These are phyloP conservation scores for Mycena albidolilacea DNA, from an alignment of 768 basidiomycete genomes.

Conservation along the genomic window DNA sequence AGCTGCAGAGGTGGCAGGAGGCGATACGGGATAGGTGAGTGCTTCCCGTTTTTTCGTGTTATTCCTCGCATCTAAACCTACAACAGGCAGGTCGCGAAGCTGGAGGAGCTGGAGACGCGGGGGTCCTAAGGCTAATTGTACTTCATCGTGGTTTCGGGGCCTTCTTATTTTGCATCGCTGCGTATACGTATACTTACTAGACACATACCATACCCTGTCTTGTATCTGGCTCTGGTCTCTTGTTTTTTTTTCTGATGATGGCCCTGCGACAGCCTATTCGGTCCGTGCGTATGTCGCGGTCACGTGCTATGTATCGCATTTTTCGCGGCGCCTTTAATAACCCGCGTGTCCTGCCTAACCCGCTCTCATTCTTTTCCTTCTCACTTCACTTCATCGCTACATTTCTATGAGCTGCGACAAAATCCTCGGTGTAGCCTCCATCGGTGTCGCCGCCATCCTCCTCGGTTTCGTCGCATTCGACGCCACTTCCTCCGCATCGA, in stretches of 20 bases:
- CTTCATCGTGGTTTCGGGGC: no score
- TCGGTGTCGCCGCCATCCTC: conserved; percentile 68
- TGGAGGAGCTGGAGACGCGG: conserved; percentile 62
- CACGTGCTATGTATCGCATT: conserved; percentile 19
- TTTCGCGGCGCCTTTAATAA: not conserved
- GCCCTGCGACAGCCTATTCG: no score
- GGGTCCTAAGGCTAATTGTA: not conserved
- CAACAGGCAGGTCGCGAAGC: conserved; percentile 61
- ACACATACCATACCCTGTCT: no score
- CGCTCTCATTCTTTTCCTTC: not conserved
- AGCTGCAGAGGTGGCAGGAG: conserved; percentile 96
- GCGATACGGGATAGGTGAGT: conserved; percentile 88
- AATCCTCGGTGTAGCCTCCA: conserved; percentile 76
- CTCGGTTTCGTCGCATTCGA: conserved; percentile 79
- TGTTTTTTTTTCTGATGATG: no score
- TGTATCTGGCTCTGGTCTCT: no score
- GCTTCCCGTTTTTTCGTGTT: conserved; percentile 13
- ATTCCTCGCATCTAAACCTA: not conserved
- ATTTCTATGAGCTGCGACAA: conserved; percentile 34
- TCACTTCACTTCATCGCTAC: conserved; percentile 5
- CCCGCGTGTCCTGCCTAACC: not conserved
- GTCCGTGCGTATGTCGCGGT: no score
- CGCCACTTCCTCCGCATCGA: conserved; percentile 72
- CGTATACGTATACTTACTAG: no score
- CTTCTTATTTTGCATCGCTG: no score